Evolutionary conservation across 495 filamentous ascomycete genomes (phyloP).

Genomic region (Glutinoglossum americanum): DNA sequence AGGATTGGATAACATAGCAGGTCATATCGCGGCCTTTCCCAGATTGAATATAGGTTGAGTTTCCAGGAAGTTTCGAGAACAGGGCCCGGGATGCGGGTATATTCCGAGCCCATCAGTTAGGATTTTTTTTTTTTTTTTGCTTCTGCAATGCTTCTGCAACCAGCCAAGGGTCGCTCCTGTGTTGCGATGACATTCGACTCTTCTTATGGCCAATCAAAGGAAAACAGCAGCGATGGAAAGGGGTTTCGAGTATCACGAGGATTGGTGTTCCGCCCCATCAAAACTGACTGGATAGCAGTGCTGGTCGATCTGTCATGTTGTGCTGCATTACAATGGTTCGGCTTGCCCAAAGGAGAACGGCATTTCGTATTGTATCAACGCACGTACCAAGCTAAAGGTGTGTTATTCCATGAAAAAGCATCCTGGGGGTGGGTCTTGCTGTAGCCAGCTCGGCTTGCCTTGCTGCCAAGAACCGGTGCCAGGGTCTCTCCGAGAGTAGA

Average conservation of each 20-base stretch:
- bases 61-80: background rate
- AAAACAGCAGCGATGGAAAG: background rate
- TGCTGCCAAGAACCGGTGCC: background rate
- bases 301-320: background rate
- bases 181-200: background rate
- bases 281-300: background rate
- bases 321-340: background rate
- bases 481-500: background rate
- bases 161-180: background rate
- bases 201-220: background rate
- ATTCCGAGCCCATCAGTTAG: background rate
- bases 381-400: background rate
- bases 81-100: background rate
- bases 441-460: background rate
- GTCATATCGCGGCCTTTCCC: background rate
- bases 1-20: background rate
- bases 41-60: background rate
- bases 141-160: background rate
- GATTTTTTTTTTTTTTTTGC: background rate
- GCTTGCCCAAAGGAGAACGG: background rate
- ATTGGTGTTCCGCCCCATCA: background rate
- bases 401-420: background rate
- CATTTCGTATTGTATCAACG: background rate
- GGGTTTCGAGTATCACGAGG: background rate
- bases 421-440: background rate